Base-by-base conservation (phyloP, 2,329 filamentous ascomycete genomes). In the Stylonectria norvegica region DNA sequence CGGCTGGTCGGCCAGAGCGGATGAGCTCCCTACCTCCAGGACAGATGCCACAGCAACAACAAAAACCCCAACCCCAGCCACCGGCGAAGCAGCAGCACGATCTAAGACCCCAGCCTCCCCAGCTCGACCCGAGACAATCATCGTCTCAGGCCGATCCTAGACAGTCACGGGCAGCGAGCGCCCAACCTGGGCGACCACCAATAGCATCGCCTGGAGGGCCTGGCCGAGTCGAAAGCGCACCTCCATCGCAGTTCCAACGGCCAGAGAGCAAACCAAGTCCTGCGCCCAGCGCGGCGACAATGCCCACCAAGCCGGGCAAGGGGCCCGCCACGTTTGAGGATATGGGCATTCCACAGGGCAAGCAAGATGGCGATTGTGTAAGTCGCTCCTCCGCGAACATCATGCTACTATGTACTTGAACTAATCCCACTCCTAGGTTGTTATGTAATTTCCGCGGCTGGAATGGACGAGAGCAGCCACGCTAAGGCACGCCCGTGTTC, bases 311-410 rank as follows among this genome's bases (percentile, higher is more conserved):
- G 48, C 49, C 70, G 3, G 67, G 69, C 35, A 87, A 89, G 60
- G 93, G 91, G 9, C 91, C 93, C 1, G 88, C 93, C 56, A 97
- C 93, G 0, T 98, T 98, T 63, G 91, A 96, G 61, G 90, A 94
- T 61, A 98, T 98, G 93, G 93, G 93, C 27, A 91, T 98, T 55
- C 88, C 89, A 5, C 78, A 83, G 56, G 82, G 76, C 34, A 90
- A 93, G 65, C 78, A 83, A 47, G 87, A 95, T n/a, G 79, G 79
- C 52, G 90, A 97, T 67, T 98, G 91, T 72, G 90, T 96, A 80
- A 76, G 77, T 75, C 15, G 44, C 33, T 20, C 14, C 9, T 5
- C 9, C 5, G 5, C 29, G 29, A 32, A n/a, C 14, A 18, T 32
- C 5, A 9, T 30, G 28, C 28, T 19, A 23, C 20, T 11, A 18